These are phyloP conservation scores for Eimeria necatrix DNA, from an alignment of 169 alveolate genomes.

Conservation along the genomic window DNA sequence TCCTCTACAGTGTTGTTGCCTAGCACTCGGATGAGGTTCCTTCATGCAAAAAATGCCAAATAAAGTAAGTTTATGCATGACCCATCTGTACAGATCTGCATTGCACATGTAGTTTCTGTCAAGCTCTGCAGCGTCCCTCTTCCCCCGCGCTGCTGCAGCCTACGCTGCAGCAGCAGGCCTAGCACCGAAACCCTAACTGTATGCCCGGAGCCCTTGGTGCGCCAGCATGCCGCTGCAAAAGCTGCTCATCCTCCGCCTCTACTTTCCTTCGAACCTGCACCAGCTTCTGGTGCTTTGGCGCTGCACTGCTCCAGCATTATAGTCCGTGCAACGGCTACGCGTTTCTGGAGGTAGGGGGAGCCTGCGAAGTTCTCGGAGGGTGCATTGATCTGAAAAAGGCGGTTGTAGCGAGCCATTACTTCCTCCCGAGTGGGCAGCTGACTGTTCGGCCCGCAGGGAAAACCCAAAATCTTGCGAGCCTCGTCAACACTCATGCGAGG, in stretches of 20 bases:
- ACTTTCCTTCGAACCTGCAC: not conserved
- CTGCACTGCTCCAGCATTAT: conserved; percentile 64
- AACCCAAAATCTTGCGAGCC: conserved; percentile 65
- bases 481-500: conserved; percentile 62
- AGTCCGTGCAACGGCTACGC: conserved; percentile 51
- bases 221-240: no score
- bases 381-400: conserved; percentile 63
- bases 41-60: no score
- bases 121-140: not conserved
- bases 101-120: no score
- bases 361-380: conserved; percentile 68
- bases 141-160: not conserved
- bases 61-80: no score
- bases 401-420: conserved; percentile 8
- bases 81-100: no score
- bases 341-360: conserved; percentile 69
- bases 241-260: not conserved
- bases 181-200: not conserved
- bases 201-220: no score
- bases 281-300: not conserved
- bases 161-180: not conserved
- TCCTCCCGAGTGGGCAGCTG: conserved; percentile 1
- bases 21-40: no score
- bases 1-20: no score
- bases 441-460: not conserved